Conservation (phyloP, 352 stramenopile genomes). For the Globisporangium nodosum region DNA sequence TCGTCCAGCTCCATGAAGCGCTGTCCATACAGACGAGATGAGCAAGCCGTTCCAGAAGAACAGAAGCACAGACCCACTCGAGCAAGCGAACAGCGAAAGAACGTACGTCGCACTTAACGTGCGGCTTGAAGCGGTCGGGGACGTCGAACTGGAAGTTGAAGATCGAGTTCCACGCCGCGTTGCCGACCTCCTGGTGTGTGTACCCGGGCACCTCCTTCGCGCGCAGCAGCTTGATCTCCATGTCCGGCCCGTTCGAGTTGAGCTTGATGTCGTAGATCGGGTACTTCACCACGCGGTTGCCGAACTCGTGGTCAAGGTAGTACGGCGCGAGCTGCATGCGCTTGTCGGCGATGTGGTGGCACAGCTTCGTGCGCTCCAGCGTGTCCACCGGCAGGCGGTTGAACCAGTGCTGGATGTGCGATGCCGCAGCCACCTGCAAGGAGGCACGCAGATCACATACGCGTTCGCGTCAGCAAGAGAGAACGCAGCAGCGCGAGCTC, state of each 20-base stretch:
- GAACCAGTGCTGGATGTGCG: constrained; percentile 60
- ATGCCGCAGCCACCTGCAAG: constrained; percentile 19
- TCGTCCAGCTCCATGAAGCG: constrained; percentile 73
- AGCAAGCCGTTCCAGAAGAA: neutral
- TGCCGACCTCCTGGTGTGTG: constrained; percentile 52
- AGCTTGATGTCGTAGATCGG: constrained; percentile 76
- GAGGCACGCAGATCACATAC: neutral
- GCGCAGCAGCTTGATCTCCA: constrained; percentile 75
- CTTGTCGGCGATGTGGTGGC: constrained; percentile 50
- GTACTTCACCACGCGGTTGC: constrained; percentile 31
- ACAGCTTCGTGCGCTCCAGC: constrained; percentile 40
- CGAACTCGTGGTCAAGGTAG: constrained; percentile 52
- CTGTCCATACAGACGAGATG: constrained; percentile 2
- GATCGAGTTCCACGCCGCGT: constrained; percentile 71
- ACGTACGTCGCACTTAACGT: constrained; percentile 55
- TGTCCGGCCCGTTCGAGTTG: constrained; percentile 71
- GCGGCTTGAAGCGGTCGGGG: constrained; percentile 48
- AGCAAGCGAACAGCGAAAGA: neutral
- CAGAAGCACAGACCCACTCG: neutral
- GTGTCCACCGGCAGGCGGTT: constrained; percentile 57
- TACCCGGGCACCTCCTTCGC: constrained; percentile 50
- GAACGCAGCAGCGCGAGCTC: neutral
- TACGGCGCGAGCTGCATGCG: constrained; percentile 44
- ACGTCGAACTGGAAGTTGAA: constrained; percentile 77
- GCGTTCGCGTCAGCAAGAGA: neutral